Percentiles rank a stretch among this genome's conserved stretches.
Evolutionary conservation across 208 protist species (phyloP).

Genomic region (Trypanosoma congolense): DNA sequence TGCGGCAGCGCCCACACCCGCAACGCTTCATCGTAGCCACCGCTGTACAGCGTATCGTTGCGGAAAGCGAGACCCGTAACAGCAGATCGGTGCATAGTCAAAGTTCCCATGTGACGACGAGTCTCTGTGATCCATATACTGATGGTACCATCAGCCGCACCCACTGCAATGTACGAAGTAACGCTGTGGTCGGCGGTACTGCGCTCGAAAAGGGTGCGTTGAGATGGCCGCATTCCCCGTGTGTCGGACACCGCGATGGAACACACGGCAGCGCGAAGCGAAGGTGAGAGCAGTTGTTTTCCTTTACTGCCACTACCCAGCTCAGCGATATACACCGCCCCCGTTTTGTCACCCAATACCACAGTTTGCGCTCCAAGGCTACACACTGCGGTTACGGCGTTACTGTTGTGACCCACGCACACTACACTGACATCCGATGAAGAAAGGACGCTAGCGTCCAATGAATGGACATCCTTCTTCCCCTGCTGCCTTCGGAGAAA

Average conservation of each 20-base stretch:
- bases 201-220: slow-evolving; percentile 73
- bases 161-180: slow-evolving; percentile 78
- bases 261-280: slow-evolving; percentile 50
- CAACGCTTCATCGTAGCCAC: slow-evolving; percentile 73
- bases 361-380: slow-evolving; percentile 54
- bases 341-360: slow-evolving; percentile 83
- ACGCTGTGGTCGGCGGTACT: slow-evolving; percentile 72
- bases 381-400: slow-evolving; percentile 78
- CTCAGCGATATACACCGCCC: slow-evolving; percentile 66
- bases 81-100: slow-evolving; percentile 77
- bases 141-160: slow-evolving; percentile 73
- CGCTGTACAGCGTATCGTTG: slow-evolving; percentile 64
- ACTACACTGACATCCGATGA: slow-evolving; percentile 21
- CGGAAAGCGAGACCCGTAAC: slow-evolving; percentile 86
- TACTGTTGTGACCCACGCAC: slow-evolving; percentile 79
- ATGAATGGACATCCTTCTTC: background rate
- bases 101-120: slow-evolving; percentile 57
- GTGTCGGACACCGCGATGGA: slow-evolving; percentile 83
- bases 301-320: slow-evolving; percentile 14
- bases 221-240: slow-evolving; percentile 41
- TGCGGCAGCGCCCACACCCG: slow-evolving; percentile 84
- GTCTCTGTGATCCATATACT: slow-evolving; percentile 75
- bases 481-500: slow-evolving; percentile 31
- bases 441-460: background rate
- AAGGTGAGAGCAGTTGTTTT: slow-evolving; percentile 50